Conservation (phyloP, 768 basidiomycete species). For the Tephrocybe sp. region DNA sequence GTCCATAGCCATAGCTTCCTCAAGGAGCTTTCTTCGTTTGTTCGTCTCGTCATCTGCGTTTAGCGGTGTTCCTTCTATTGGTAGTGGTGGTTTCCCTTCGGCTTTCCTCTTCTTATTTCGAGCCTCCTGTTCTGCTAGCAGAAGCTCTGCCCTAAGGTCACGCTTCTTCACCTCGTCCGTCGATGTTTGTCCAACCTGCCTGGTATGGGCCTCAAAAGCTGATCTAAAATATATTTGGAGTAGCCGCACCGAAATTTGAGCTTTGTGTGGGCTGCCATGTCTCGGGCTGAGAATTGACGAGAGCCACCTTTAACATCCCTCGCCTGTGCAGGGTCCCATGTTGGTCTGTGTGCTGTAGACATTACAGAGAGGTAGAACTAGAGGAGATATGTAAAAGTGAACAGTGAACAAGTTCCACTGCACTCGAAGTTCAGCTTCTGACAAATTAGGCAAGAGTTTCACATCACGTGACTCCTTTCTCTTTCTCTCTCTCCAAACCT, state of each 20-base stretch:
- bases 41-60: conserved; percentile 53
- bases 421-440: not conserved
- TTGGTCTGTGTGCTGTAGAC: conserved; percentile 92
- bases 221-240: not conserved
- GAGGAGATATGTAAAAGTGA: too few species aligned
- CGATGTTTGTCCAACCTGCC: conserved; percentile 90
- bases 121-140: conserved; percentile 85
- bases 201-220: conserved; percentile 22
- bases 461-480: conserved; percentile 12
- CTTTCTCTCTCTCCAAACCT: too few species aligned
- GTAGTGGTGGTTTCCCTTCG: conserved; percentile 62
- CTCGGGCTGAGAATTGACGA: conserved; percentile 87
- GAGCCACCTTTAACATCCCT: conserved; percentile 90
- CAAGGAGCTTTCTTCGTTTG: conserved; percentile 85
- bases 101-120: conserved; percentile 91
- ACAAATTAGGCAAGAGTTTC: conserved; percentile 5
- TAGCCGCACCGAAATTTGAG: conserved; percentile 87
- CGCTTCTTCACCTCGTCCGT: conserved; percentile 68
- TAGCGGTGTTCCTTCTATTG: conserved; percentile 35
- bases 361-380: conserved; percentile 32
- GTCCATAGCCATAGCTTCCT: conserved; percentile 85
- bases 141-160: conserved; percentile 81
- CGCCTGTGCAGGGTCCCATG: conserved; percentile 97
- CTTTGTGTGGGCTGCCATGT: conserved; percentile 95
- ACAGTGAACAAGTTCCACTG: not conserved